A percentile compares a stretch with the other conserved stretches of the same genome.
Conservation (phyloP, 2,329 filamentous ascomycete genomes). For the Parafenestella ontariensis region DNA sequence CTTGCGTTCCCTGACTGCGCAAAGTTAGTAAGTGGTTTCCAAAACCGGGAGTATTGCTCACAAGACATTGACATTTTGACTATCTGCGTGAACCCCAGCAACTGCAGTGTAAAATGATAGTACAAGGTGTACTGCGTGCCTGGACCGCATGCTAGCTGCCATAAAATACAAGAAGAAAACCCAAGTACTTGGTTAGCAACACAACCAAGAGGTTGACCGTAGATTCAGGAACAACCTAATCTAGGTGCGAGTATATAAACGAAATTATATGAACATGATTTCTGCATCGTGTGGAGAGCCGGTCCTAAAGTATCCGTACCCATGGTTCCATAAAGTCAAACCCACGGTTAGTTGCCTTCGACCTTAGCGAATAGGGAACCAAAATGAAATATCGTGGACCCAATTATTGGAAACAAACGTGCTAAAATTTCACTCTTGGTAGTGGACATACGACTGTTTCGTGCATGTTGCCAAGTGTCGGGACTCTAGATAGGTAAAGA, state of each 20-base stretch:
- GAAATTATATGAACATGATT: neutral
- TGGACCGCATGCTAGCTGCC: neutral
- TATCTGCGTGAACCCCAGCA: slow-evolving; percentile 12
- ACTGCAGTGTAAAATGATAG: neutral
- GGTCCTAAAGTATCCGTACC: neutral
- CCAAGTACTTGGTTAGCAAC: neutral
- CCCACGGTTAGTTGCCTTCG: neutral
- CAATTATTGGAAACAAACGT: neutral
- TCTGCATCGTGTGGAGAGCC: neutral
- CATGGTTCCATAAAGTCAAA: neutral
- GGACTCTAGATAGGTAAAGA: neutral
- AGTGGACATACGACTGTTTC: neutral
- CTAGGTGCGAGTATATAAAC: neutral
- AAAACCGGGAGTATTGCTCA: slow-evolving; percentile 18
- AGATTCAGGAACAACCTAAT: neutral
- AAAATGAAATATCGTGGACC: neutral
- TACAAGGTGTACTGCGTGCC: neutral
- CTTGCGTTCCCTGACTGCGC: slow-evolving; percentile 26
- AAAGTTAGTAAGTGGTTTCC: neutral
- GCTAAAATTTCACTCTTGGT: neutral
- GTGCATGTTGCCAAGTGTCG: too few relatives aligned
- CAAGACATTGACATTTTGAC: slow-evolving; percentile 48
- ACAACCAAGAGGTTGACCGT: neutral
- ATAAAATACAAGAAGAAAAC: neutral
- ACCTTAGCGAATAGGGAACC: neutral